Percentiles rank a stretch among this genome's conserved stretches.
These are phyloP conservation scores for Cladophialophora psammophila DNA, from an alignment of 2,329 filamentous ascomycete genomes.

Conservation along the genomic window DNA sequence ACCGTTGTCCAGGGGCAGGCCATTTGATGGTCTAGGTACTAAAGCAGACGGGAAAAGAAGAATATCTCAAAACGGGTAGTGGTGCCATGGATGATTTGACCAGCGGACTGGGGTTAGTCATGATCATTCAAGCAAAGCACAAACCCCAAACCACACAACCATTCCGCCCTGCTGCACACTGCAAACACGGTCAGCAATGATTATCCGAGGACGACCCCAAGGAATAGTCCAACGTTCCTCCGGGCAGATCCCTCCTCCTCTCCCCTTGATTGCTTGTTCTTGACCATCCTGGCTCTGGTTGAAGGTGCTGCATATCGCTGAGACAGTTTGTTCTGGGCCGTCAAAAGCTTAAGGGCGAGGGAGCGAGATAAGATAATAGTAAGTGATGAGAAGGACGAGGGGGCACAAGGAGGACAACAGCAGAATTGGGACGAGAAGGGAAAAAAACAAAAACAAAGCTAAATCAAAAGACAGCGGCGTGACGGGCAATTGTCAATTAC, in stretches of 20 bases:
- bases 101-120: constrained; percentile 15
- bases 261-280: too few relatives aligned
- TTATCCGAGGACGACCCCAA: constrained; percentile 25
- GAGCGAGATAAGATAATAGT: too few relatives aligned
- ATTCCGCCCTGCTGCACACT: not conserved
- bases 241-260: not conserved
- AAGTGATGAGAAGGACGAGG: too few relatives aligned
- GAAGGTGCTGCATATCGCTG: too few relatives aligned
- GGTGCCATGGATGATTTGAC: constrained; percentile 8
- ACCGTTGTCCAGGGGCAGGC: not conserved
- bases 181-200: constrained; percentile 22
- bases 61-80: constrained; percentile 15
- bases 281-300: too few relatives aligned
- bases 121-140: constrained; percentile 18
- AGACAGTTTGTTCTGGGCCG: too few relatives aligned
- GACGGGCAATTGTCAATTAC: not conserved
- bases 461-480: not conserved
- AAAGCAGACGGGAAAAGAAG: not conserved
- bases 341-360: too few relatives aligned
- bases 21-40: not conserved
- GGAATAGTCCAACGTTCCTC: not conserved
- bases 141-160: not conserved
- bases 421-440: too few relatives aligned
- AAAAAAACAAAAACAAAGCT: too few relatives aligned
- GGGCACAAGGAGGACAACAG: too few relatives aligned